phyloP scores from a whole-genome alignment of 805 yeast species.

The Debaryomyces hansenii region DNA sequence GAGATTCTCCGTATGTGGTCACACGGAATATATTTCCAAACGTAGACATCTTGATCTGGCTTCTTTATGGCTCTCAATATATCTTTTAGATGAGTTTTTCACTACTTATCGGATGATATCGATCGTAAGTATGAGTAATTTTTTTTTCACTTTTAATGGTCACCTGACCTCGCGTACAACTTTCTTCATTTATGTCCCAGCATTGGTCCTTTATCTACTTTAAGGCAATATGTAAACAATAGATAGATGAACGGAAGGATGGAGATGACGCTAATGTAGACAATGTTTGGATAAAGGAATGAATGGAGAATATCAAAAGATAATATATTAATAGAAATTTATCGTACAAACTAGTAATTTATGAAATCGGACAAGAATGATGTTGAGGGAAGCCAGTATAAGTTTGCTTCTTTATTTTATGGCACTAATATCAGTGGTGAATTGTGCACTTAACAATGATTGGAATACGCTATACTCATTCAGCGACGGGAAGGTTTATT shows the following conservation, averaged over 20 bases:
- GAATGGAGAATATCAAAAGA: neutral
- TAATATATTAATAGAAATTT: neutral
- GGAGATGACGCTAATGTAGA: neutral
- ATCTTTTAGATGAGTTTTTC: neutral
- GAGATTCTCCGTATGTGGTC: constrained; percentile 97
- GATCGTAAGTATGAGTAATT: constrained; percentile 6
- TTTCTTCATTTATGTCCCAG: neutral
- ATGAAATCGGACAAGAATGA: neutral
- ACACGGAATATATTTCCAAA: constrained; percentile 53
- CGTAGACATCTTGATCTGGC: constrained; percentile 31
- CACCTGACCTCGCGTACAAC: constrained; percentile 2
- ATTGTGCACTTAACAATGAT: neutral
- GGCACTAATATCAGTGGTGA: neutral
- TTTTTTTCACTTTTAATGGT: neutral
- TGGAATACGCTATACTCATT: constrained; percentile 40
- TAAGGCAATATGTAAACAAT: constrained; percentile 1
- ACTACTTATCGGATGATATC: neutral
- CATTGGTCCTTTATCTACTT: neutral
- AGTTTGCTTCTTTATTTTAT: neutral
- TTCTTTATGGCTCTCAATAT: neutral
- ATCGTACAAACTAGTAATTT: neutral
- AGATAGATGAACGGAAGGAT: too few species aligned
- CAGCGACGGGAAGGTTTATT: constrained; percentile 30
- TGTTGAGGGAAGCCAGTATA: neutral
- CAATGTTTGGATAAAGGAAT: neutral